Evolutionary conservation across 345 rosid species (phyloP), one percentile per base, ranked within the genome.

Genomic region (Clarkia xantiana): DNA sequence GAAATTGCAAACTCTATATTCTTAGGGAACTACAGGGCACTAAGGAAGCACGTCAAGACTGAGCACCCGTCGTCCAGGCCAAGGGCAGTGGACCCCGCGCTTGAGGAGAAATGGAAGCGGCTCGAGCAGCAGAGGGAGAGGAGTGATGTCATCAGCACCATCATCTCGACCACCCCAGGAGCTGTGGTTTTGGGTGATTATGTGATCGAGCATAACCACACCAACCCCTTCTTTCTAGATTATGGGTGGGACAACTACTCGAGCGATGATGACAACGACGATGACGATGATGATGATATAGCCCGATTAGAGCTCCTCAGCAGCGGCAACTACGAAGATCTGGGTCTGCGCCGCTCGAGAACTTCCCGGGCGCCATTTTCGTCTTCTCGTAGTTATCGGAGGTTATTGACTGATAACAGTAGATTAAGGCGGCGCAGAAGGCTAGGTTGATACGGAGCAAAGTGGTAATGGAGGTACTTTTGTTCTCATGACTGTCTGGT

Each of bases 161-260:
- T 81, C 10, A 76, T 81, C 68, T 88, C 89, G 12, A 79, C 91
- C 13, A 73, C 71, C 0, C 88, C 94, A 4, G 91, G 88, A 46
- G 94, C 93, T 19, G 43, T 79, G 46, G 80, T 88, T 51, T 46
- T 84, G 43, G 97, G 94, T 23, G 94, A 88, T 70, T 88, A 81
- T 57, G 97, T 88, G 69, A 76, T 88, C 17, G 94, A 88, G 63
- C 86, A 29, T 29, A 1, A 29, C 36, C 36, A 29, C 36, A 29
- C 86, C 17, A 71, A 70, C 13, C 59, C 61, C 46, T 63, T 59
- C 48, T 71, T 58, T 55, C 65, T 65, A 48, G 76, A 72, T 52
- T 71, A 71, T 62, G 79, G 74, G 44, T 76, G 76, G 6, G 91
- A 79, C 49, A 85, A 79, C 12, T 69, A 76, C 45, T 23, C 70